phyloP scores from a whole-genome alignment of 1,284 basidiomycete genomes.

The Ceratobasidium sp. region DNA sequence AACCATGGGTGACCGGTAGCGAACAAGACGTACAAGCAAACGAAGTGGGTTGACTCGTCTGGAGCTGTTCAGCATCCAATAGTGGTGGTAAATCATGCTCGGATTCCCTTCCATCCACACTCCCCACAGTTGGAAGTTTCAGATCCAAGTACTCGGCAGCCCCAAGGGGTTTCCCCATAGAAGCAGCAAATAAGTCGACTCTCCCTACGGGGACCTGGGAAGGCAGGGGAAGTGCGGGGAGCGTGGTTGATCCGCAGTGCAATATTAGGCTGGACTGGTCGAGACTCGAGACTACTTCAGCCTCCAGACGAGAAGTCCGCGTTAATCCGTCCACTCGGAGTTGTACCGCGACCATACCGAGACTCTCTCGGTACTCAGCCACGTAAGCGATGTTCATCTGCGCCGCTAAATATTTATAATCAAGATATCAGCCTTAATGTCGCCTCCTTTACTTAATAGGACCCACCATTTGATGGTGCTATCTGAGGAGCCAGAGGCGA shows the following conservation, averaged over 20 bases:
- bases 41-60: constrained; percentile 57
- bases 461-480: constrained; percentile 12
- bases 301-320: constrained; percentile 60
- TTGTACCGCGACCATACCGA: constrained; percentile 75
- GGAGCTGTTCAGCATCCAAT: constrained; percentile 40
- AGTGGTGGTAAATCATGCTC: background rate
- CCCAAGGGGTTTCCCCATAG: constrained; percentile 27
- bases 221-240: constrained; percentile 66
- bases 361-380: constrained; percentile 82
- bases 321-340: constrained; percentile 53
- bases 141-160: constrained; percentile 69
- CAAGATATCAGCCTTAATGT: constrained; percentile 31
- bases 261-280: constrained; percentile 61
- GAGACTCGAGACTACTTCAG: constrained; percentile 63
- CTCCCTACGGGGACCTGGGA: constrained; percentile 63
- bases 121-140: constrained; percentile 58
- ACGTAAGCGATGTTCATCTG: constrained; percentile 70
- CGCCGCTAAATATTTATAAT: constrained; percentile 15
- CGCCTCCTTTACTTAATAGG: constrained; percentile 15
- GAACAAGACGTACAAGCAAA: constrained; percentile 66
- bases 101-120: background rate
- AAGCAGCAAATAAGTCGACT: constrained; percentile 46
- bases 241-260: constrained; percentile 64
- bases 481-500: constrained; percentile 6
- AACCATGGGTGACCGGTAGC: constrained; percentile 54